Evolutionary conservation across 2,329 filamentous ascomycete species (phyloP).

Genomic region (Alternaria angustiovoidea): DNA sequence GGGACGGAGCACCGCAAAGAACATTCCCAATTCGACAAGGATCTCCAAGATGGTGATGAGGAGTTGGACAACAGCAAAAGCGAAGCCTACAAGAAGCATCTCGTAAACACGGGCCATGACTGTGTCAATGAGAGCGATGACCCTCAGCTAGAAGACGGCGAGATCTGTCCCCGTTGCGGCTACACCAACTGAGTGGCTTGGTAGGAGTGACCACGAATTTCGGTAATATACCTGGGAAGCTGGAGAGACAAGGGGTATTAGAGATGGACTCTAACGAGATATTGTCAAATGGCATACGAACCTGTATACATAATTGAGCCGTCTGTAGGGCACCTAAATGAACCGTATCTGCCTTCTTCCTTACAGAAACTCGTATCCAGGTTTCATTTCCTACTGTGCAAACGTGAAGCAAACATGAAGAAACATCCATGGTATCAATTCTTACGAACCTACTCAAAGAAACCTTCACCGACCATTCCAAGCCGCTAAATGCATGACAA

Average conservation of each 20-base stretch:
- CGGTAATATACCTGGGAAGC: background rate
- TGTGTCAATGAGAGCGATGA: background rate
- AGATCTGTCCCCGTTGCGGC: background rate
- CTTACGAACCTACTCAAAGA: background rate
- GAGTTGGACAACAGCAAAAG: background rate
- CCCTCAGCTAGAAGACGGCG: background rate
- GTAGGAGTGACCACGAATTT: background rate
- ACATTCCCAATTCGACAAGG: slow-evolving; percentile 3
- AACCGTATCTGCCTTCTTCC: background rate
- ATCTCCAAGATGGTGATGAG: slow-evolving; percentile 1
- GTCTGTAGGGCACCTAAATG: background rate
- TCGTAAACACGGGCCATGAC: background rate
- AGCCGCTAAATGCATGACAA: slow-evolving; percentile 19
- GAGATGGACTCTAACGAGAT: background rate
- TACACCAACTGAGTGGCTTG: background rate
- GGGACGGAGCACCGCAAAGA: slow-evolving; percentile 13
- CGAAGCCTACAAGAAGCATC: background rate
- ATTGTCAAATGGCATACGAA: background rate
- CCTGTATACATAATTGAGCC: slow-evolving; percentile 3
- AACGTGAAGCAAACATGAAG: background rate
- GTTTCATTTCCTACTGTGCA: background rate
- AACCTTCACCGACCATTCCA: background rate
- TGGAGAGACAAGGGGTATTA: background rate
- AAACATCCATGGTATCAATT: slow-evolving; percentile 14
- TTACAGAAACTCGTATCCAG: background rate